Percentiles rank a stretch among this genome's conserved stretches.
Evolutionary conservation across 495 filamentous ascomycete species (phyloP).

Genomic region (Daldinia grandis): DNA sequence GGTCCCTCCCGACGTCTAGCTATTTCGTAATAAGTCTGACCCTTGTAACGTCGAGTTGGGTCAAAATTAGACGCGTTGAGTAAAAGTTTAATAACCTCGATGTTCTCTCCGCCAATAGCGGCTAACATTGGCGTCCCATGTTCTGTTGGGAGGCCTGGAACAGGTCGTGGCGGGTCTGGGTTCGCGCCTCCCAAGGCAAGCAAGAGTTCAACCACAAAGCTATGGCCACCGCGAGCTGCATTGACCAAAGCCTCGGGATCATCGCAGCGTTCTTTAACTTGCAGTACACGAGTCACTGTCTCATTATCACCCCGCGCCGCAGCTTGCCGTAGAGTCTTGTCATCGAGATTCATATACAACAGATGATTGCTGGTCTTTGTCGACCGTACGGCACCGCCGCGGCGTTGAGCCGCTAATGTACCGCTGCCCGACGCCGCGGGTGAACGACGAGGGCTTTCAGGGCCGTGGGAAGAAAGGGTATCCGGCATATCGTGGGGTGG

Average conservation of each 20-base stretch:
- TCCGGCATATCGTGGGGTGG: constrained; percentile 60
- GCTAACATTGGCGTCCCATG: constrained; percentile 91
- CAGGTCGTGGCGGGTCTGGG: constrained; percentile 78
- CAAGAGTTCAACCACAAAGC: constrained; percentile 82
- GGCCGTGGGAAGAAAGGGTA: constrained; percentile 71
- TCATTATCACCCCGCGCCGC: constrained; percentile 84
- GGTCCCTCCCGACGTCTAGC: constrained; percentile 82
- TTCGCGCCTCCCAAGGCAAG: constrained; percentile 82
- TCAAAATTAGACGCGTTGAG: constrained; percentile 81
- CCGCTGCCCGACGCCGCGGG: constrained; percentile 56
- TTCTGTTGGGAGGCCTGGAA: constrained; percentile 57
- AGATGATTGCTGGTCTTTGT: constrained; percentile 65
- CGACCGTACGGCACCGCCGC: constrained; percentile 56
- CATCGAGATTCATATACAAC: constrained; percentile 64
- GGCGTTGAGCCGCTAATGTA: constrained; percentile 47
- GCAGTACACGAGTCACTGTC: constrained; percentile 80
- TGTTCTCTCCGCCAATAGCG: constrained; percentile 89
- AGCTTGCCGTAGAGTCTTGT: constrained; percentile 78
- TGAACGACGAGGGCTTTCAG: constrained; percentile 72
- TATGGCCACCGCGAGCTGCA: constrained; percentile 91
- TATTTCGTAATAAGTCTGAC: constrained; percentile 83
- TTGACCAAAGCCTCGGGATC: constrained; percentile 87
- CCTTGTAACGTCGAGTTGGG: constrained; percentile 73
- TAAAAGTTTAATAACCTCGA: constrained; percentile 80
- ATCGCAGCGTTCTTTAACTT: constrained; percentile 71